phyloP scores from a whole-genome alignment of 345 rosid genomes.

The Raphanus sativus region DNA sequence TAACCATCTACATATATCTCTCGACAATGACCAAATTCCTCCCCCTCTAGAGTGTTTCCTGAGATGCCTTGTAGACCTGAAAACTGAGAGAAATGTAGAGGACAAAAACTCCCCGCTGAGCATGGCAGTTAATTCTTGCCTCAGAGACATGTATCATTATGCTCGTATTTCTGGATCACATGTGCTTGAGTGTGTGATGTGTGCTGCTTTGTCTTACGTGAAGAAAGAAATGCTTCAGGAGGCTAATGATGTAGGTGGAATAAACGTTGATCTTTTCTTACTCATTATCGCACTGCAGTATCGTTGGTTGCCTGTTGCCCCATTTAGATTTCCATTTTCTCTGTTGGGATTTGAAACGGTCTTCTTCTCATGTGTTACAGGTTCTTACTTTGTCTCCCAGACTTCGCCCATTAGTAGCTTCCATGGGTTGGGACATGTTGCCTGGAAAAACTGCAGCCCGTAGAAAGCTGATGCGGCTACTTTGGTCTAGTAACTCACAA shows the following conservation, averaged over 20 bases:
- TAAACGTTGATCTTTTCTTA: neutral
- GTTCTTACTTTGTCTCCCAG: conserved; percentile 71
- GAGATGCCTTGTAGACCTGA: conserved; percentile 50
- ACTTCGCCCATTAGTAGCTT: conserved; percentile 80
- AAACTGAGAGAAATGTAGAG: conserved; percentile 43
- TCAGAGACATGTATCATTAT: conserved; percentile 83
- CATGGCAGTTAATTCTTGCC: conserved; percentile 55
- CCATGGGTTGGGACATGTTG: conserved; percentile 97
- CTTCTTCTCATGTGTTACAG: conserved; percentile 45
- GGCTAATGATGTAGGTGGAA: conserved; percentile 75
- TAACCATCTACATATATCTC: conserved; percentile 50
- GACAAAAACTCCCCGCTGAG: conserved; percentile 44
- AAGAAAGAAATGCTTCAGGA: conserved; percentile 75
- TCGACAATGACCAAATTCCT: conserved; percentile 58
- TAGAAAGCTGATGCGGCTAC: conserved; percentile 73
- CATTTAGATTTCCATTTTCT: neutral
- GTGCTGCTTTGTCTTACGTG: conserved; percentile 63
- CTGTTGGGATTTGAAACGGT: conserved; percentile 19
- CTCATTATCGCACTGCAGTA: conserved; percentile 21
- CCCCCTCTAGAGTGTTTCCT: conserved; percentile 63
- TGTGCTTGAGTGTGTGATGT: conserved; percentile 80
- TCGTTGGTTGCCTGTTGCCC: conserved; percentile 11
- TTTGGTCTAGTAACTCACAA: conserved; percentile 75
- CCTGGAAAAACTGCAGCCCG: conserved; percentile 69
- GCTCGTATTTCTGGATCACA: conserved; percentile 85